Evolutionary conservation across 208 protist genomes (phyloP).

Genomic region (Leishmania arabica): DNA sequence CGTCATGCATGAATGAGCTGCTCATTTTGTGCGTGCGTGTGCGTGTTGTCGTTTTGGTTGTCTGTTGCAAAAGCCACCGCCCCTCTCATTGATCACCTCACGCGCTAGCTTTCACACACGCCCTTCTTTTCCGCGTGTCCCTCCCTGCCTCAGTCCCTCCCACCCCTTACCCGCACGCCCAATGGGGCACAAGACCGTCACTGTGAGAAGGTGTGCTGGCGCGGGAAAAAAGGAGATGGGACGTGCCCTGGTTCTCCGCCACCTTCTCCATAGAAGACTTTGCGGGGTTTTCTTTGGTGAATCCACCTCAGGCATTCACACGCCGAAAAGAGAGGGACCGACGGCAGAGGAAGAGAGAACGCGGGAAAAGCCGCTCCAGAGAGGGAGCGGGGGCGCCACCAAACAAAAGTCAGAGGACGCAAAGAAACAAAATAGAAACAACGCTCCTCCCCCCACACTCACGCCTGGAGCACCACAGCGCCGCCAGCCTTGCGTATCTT

Average conservation of each 20-base stretch:
- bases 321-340: neutral
- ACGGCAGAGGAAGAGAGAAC: neutral
- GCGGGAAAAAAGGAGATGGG: neutral
- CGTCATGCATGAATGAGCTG: neutral
- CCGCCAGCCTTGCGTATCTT: conserved; percentile 99
- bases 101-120: neutral
- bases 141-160: neutral
- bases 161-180: neutral
- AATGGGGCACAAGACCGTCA: neutral
- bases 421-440: conserved; percentile 33
- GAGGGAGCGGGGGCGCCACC: neutral
- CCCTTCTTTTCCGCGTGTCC: neutral
- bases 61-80: neutral
- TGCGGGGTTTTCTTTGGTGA: neutral
- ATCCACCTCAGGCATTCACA: neutral
- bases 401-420: neutral
- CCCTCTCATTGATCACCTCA: neutral
- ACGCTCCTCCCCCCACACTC: conserved; percentile 34
- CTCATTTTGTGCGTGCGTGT: neutral
- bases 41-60: neutral
- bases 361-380: neutral
- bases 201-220: neutral
- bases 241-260: neutral
- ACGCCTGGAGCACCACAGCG: conserved; percentile 97
- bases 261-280: neutral